Conservation (phyloP, 495 filamentous ascomycete species). For the Darksidea phi region DNA sequence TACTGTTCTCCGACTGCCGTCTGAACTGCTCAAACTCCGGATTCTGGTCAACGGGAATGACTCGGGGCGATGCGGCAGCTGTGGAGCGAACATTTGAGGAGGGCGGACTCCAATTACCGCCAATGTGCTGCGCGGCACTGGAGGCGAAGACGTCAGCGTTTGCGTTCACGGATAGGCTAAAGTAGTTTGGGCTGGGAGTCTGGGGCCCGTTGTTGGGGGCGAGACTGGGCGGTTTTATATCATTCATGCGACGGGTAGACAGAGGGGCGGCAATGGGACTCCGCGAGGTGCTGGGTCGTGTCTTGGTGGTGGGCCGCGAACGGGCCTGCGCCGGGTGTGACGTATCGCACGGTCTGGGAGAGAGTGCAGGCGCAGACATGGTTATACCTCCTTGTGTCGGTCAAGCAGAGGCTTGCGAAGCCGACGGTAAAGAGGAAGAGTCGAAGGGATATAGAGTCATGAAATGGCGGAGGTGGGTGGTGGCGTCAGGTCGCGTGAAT, state of each 20-base stretch:
- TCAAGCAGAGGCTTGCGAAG: not conserved
- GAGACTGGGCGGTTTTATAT: constrained; percentile 16
- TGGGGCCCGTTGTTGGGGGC: constrained; percentile 31
- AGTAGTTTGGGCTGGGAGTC: constrained; percentile 75
- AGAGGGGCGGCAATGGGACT: constrained; percentile 11
- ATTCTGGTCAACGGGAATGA: constrained; percentile 68
- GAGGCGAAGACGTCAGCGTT: constrained; percentile 60
- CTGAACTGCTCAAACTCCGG: constrained; percentile 74
- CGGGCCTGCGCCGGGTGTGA: constrained; percentile 17
- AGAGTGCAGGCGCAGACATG: constrained; percentile 31
- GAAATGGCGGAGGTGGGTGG: not conserved
- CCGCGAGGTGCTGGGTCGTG: constrained; percentile 9
- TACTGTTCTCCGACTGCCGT: constrained; percentile 64
- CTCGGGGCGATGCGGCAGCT: constrained; percentile 64
- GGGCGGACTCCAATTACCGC: constrained; percentile 70
- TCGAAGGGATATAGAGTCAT: not conserved
- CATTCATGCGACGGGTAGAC: constrained; percentile 22
- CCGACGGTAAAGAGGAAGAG: constrained; percentile 2
- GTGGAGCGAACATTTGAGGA: constrained; percentile 67
- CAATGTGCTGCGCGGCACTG: constrained; percentile 53
- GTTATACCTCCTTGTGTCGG: constrained; percentile 8
- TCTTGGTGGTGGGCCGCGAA: constrained; percentile 12
- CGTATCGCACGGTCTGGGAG: constrained; percentile 22
- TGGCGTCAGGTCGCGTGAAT: too few species aligned
- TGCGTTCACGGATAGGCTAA: constrained; percentile 67